A percentile compares a stretch with the other conserved stretches of the same genome.
Evolutionary conservation across 345 rosid species (phyloP).

Genomic region (Euphorbia tirucalli): DNA sequence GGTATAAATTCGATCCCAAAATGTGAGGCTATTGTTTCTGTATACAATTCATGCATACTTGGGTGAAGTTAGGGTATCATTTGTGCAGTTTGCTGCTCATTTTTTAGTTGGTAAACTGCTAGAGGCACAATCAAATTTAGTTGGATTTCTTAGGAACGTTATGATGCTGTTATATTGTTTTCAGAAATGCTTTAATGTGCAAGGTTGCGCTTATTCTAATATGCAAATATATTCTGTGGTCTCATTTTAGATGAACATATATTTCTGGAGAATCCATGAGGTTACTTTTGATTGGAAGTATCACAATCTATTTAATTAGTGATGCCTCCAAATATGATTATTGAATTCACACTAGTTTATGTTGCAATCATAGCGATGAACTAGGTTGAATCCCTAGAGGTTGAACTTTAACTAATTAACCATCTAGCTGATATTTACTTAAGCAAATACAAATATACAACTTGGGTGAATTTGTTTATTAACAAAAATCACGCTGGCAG

Average conservation of each 20-base stretch:
- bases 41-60: background rate
- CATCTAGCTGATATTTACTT: too few relatives aligned
- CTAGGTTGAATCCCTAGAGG: too few relatives aligned
- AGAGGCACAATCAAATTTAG: background rate
- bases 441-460: too few relatives aligned
- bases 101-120: background rate
- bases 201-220: background rate
- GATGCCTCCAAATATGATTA: too few relatives aligned
- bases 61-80: background rate
- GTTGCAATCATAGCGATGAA: too few relatives aligned
- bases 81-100: background rate
- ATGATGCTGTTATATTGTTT: background rate
- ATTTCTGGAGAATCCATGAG: background rate
- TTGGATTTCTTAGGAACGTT: background rate
- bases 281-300: background rate
- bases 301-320: too few relatives aligned
- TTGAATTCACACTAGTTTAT: too few relatives aligned
- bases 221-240: background rate
- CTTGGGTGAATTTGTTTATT: too few relatives aligned
- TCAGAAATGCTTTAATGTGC: background rate
- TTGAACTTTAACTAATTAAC: too few relatives aligned
- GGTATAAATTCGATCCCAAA: background rate
- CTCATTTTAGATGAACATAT: background rate
- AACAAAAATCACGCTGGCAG: too few relatives aligned
- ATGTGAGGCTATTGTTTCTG: conserved; percentile 2